Conservation (phyloP, 2,329 filamentous ascomycete species). For the Elsinoe perseae region DNA sequence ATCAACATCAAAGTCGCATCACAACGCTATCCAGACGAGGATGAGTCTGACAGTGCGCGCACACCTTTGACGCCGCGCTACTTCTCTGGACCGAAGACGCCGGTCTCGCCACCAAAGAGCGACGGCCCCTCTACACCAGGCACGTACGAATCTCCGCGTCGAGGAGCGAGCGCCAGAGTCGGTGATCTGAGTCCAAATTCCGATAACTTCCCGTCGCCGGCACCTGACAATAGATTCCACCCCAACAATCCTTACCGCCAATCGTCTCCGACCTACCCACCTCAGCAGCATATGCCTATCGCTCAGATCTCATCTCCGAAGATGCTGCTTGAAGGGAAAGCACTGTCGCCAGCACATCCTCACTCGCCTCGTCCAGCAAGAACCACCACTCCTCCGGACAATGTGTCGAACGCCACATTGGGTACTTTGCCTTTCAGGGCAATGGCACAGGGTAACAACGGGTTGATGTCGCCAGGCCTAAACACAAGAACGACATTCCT, state of each 20-base stretch:
- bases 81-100: conserved; percentile 47
- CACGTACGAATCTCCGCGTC: conserved; percentile 20
- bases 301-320: conserved; percentile 22
- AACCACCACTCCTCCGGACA: conserved; percentile 1
- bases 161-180: background rate
- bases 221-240: background rate
- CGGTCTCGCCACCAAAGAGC: conserved; percentile 41
- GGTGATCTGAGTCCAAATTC: conserved; percentile 7
- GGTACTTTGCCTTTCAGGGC: conserved; percentile 32
- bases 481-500: conserved; percentile 38
- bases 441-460: conserved; percentile 20
- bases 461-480: conserved; percentile 18
- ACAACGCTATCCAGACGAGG: conserved; percentile 35
- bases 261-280: conserved; percentile 8
- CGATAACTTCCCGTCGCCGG: conserved; percentile 5
- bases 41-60: conserved; percentile 40
- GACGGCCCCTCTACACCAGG: conserved; percentile 27
- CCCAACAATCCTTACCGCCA: conserved; percentile 18
- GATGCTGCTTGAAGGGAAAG: conserved; percentile 11
- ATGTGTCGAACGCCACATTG: conserved; percentile 16
- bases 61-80: conserved; percentile 50
- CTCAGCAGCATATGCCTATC: conserved; percentile 3
- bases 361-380: conserved; percentile 10
- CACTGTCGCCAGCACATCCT: conserved; percentile 11
- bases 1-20: conserved; percentile 52